These are phyloP conservation scores for Penstemon davidsonii DNA, from an alignment of 257 asterid species.

Conservation along the genomic window DNA sequence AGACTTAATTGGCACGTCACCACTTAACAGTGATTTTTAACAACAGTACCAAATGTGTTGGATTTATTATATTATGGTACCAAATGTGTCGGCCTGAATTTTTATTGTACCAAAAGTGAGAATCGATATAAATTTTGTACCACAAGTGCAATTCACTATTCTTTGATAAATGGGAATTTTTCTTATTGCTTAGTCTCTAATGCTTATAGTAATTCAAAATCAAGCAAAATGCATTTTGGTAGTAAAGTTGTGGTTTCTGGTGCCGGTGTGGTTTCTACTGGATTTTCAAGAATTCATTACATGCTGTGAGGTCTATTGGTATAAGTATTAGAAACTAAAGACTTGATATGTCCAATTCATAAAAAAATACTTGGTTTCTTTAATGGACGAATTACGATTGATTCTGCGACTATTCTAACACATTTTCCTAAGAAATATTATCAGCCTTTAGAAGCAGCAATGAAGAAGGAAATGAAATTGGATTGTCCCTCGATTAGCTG, in stretches of 20 bases:
- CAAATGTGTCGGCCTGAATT: too few relatives aligned
- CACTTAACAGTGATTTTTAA: too few relatives aligned
- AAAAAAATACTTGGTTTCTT: constrained; percentile 5
- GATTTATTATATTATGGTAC: too few relatives aligned
- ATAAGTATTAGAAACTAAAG: constrained; percentile 35
- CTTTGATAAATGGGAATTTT: constrained; percentile 29
- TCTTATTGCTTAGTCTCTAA: too few relatives aligned
- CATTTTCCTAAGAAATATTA: constrained; percentile 22
- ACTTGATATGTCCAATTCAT: background rate
- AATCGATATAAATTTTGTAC: too few relatives aligned
- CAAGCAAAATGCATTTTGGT: constrained; percentile 58
- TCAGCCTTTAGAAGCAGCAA: background rate
- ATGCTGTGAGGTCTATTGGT: constrained; percentile 44
- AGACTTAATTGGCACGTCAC: too few relatives aligned
- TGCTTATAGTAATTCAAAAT: background rate
- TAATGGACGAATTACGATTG: constrained; percentile 38
- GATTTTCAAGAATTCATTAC: constrained; percentile 22
- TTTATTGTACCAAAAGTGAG: too few relatives aligned
- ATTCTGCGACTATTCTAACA: constrained; percentile 44
- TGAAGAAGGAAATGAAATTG: constrained; percentile 2
- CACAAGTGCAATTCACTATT: background rate
- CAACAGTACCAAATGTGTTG: too few relatives aligned
- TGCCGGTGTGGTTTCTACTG: constrained; percentile 44
- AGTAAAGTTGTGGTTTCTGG: constrained; percentile 37
- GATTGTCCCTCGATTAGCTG: background rate